Evolutionary conservation across 1,284 basidiomycete genomes (phyloP).

Genomic region (Chondrostereum purpureum): DNA sequence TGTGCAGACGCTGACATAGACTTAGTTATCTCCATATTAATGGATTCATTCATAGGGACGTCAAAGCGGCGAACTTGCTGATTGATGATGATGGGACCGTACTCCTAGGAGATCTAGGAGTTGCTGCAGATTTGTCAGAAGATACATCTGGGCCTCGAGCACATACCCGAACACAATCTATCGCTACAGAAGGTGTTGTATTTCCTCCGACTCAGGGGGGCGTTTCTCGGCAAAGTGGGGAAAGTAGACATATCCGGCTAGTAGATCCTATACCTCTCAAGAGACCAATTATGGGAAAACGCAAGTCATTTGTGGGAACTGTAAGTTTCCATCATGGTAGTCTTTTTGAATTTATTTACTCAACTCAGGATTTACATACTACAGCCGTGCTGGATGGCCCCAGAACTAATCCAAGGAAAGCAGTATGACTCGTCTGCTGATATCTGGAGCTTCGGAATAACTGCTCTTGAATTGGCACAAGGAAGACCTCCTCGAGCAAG

Average conservation of each 20-base stretch:
- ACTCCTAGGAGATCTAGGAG: slow-evolving; percentile 82
- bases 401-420: slow-evolving; percentile 79
- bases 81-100: slow-evolving; percentile 87
- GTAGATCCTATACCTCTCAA: slow-evolving; percentile 10
- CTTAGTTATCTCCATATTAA: slow-evolving; percentile 79
- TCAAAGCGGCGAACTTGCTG: slow-evolving; percentile 87
- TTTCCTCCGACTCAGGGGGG: slow-evolving; percentile 6
- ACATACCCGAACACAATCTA: slow-evolving; percentile 14
- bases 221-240: slow-evolving; percentile 1
- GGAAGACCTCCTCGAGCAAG: slow-evolving; percentile 79
- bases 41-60: slow-evolving; percentile 83
- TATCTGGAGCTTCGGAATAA: slow-evolving; percentile 91
- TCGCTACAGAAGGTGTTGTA: slow-evolving; percentile 11
- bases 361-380: slow-evolving; percentile 4
- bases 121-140: slow-evolving; percentile 74
- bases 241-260: slow-evolving; percentile 8
- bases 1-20: neutral
- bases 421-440: slow-evolving; percentile 83
- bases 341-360: slow-evolving; percentile 4
- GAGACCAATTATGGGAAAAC: slow-evolving; percentile 51
- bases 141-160: slow-evolving; percentile 34
- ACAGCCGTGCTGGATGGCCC: slow-evolving; percentile 91
- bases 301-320: slow-evolving; percentile 87
- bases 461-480: slow-evolving; percentile 78
- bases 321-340: slow-evolving; percentile 30